Evolutionary conservation across 2,329 filamentous ascomycete species (phyloP).

Genomic region (Xylariaceae sp.): DNA sequence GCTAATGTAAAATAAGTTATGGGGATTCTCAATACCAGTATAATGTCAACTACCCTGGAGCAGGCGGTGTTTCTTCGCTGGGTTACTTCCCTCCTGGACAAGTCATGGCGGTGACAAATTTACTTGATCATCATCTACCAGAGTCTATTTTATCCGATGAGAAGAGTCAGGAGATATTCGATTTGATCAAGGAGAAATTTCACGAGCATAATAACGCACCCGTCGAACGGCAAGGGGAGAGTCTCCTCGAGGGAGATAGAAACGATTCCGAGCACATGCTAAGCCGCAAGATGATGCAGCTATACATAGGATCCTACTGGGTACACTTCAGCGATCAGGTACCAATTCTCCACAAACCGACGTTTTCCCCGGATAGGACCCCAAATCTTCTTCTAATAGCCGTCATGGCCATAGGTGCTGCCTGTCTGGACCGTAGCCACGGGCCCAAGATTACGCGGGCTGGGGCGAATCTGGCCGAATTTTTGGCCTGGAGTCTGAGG

Average conservation of each 20-base stretch:
- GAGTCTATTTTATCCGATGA: constrained; percentile 81
- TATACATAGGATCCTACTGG: constrained; percentile 92
- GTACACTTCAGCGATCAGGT: constrained; percentile 89
- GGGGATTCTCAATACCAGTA: constrained; percentile 50
- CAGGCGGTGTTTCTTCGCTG: constrained; percentile 44
- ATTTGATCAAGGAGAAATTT: constrained; percentile 76
- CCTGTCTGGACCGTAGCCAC: constrained; percentile 80
- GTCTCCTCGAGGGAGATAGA: constrained; percentile 73
- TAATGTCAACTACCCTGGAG: constrained; percentile 46
- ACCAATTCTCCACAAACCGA: constrained; percentile 90
- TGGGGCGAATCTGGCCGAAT: constrained; percentile 81
- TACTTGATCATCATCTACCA: constrained; percentile 74
- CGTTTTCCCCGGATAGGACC: constrained; percentile 82
- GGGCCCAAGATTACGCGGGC: constrained; percentile 67
- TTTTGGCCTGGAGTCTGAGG: constrained; percentile 86
- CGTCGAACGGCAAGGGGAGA: constrained; percentile 69
- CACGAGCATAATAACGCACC: constrained; percentile 74
- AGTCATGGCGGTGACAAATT: constrained; percentile 84
- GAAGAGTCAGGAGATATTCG: constrained; percentile 77
- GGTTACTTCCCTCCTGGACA: constrained; percentile 59
- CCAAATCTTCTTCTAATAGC: constrained; percentile 79
- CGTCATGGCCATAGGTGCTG: constrained; percentile 89
- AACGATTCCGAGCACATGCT: constrained; percentile 62
- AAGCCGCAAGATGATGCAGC: constrained; percentile 92
- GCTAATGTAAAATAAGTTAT: constrained; percentile 41